phyloP scores from a whole-genome alignment of 768 basidiomycete species.

The Kwoniella bestiolae region DNA sequence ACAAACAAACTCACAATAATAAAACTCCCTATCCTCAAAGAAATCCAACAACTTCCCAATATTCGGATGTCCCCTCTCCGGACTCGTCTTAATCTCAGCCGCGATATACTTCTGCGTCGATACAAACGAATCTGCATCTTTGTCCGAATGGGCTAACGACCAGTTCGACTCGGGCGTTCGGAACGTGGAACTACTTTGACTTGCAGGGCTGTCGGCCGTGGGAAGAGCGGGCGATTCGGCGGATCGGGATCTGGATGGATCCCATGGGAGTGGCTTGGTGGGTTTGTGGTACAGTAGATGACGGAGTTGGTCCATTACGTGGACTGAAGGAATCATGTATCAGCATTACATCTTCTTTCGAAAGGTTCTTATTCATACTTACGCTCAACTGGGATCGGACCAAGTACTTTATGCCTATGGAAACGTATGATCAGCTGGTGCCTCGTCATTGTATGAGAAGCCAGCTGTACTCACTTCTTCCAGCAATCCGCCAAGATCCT shows the following conservation, averaged over 20 bases:
- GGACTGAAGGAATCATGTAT: constrained; percentile 35
- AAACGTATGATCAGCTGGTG: background rate
- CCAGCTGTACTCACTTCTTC: constrained; percentile 66
- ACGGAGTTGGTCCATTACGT: constrained; percentile 58
- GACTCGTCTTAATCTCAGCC: constrained; percentile 41
- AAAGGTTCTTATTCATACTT: constrained; percentile 51
- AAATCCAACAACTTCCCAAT: constrained; percentile 94
- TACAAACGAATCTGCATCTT: constrained; percentile 12
- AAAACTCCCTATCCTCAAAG: constrained; percentile 95
- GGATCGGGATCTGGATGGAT: constrained; percentile 61
- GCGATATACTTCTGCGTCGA: constrained; percentile 46
- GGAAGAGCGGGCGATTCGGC: background rate
- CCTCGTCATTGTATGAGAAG: background rate
- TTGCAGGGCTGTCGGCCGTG: constrained; percentile 2
- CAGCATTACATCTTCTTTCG: background rate
- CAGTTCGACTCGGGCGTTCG: constrained; percentile 30
- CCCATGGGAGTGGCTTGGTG: constrained; percentile 77
- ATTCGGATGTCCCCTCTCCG: constrained; percentile 79
- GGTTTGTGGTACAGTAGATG: constrained; percentile 63
- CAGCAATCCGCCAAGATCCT: constrained; percentile 98
- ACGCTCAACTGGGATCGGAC: constrained; percentile 96
- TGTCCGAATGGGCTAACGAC: constrained; percentile 9
- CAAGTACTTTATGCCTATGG: constrained; percentile 77
- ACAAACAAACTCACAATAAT: constrained; percentile 66
- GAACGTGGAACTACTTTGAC: constrained; percentile 2